Conservation (phyloP, 1,284 basidiomycete species). For the Dichomitus squalens region DNA sequence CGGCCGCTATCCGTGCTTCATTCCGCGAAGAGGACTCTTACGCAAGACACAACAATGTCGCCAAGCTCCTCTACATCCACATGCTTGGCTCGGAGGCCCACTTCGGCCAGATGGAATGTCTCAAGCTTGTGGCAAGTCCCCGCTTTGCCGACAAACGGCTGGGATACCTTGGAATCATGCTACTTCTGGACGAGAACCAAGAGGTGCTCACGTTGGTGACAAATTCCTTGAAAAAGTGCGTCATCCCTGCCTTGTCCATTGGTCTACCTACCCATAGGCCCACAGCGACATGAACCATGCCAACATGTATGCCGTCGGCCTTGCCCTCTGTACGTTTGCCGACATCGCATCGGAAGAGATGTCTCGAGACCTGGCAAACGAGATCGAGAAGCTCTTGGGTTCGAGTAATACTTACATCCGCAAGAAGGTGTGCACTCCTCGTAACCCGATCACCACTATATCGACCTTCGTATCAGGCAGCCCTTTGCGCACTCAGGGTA, state of each 20-base stretch:
- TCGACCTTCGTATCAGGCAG: conserved; percentile 60
- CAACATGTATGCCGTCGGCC: conserved; percentile 98
- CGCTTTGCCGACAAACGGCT: conserved; percentile 96
- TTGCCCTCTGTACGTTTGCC: conserved; percentile 97
- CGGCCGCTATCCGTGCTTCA: conserved; percentile 94
- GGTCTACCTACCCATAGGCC: conserved; percentile 6
- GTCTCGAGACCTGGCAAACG: conserved; percentile 95
- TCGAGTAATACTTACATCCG: conserved; percentile 99
- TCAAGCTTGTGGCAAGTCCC: conserved; percentile 98
- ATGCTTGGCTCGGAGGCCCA: conserved; percentile 99
- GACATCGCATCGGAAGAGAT: conserved; percentile 99
- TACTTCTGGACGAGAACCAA: conserved; percentile 96
- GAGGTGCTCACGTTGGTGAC: conserved; percentile 98
- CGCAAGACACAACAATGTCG: conserved; percentile 95
- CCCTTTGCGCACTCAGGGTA: conserved; percentile 95
- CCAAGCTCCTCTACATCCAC: conserved; percentile 98
- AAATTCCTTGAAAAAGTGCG: conserved; percentile 97
- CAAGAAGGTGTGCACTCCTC: conserved; percentile 75
- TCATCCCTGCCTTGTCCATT: conserved; percentile 17
- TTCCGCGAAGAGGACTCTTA: conserved; percentile 97
- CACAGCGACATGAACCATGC: conserved; percentile 99
- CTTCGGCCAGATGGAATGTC: conserved; percentile 99
- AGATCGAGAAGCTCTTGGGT: conserved; percentile 96
- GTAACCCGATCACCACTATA: neutral
- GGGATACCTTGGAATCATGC: conserved; percentile 98